These are phyloP conservation scores for Filobasidium floriforme DNA, from an alignment of 768 basidiomycete species.

Conservation along the genomic window DNA sequence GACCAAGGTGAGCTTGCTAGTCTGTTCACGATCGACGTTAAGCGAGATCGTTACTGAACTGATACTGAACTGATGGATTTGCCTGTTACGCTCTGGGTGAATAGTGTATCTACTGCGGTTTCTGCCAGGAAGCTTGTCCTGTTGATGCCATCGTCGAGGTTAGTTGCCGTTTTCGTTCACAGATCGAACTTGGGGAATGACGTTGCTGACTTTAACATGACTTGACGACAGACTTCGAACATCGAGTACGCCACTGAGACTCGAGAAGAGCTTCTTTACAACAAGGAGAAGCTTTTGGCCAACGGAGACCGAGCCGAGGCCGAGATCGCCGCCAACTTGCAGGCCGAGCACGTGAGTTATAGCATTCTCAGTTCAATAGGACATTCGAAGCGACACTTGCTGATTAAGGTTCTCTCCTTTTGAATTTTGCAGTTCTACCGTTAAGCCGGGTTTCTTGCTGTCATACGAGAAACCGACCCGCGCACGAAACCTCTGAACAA, in stretches of 20 bases:
- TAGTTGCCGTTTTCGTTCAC: constrained; percentile 39
- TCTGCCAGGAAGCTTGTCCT: constrained; percentile 98
- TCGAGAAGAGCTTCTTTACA: constrained; percentile 94
- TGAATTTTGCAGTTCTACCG: no score
- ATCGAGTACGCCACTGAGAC: constrained; percentile 96
- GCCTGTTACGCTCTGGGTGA: no score
- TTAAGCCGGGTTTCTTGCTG: no score
- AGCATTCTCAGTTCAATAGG: no score
- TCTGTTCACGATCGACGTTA: no score
- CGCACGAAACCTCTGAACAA: no score
- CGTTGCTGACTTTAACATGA: background rate
- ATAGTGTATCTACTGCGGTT: constrained; percentile 97
- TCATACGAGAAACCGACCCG: no score
- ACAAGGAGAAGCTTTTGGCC: constrained; percentile 95
- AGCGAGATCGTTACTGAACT: no score
- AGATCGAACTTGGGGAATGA: no score
- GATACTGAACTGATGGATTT: no score
- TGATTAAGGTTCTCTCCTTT: no score
- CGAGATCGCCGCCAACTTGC: constrained; percentile 85
- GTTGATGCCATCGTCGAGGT: constrained; percentile 99
- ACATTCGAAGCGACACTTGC: no score
- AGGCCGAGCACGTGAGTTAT: constrained; percentile 46
- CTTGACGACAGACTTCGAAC: constrained; percentile 58
- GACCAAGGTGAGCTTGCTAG: constrained; percentile 66
- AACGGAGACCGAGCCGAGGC: constrained; percentile 96